Conservation (phyloP, 768 basidiomycete species). For the Mycena maculata region DNA sequence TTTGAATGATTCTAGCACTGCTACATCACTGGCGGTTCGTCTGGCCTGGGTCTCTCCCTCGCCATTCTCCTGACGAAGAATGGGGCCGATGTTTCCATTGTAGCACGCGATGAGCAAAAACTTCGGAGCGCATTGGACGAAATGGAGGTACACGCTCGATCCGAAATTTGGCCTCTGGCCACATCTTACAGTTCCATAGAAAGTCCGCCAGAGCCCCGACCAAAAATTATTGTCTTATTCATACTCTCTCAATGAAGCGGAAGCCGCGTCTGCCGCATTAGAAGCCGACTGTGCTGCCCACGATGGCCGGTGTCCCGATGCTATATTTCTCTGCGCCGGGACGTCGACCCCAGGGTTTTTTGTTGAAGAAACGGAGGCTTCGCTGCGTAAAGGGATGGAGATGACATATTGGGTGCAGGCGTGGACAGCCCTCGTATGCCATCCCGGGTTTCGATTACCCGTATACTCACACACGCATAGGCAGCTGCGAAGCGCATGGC, state of each 20-base stretch:
- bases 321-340: constrained; percentile 79
- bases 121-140: constrained; percentile 63
- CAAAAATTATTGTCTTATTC: constrained; percentile 71
- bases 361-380: constrained; percentile 62
- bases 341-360: constrained; percentile 68
- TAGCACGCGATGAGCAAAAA: constrained; percentile 67
- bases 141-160: constrained; percentile 59
- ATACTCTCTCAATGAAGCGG: constrained; percentile 61
- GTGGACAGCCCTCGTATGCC: constrained; percentile 65
- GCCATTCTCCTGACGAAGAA: constrained; percentile 66
- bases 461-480: constrained; percentile 43
- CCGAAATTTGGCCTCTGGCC: background rate
- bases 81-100: constrained; percentile 79
- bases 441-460: background rate
- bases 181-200: constrained; percentile 42
- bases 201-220: constrained; percentile 54
- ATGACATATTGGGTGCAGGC: constrained; percentile 68
- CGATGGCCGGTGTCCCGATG: constrained; percentile 65
- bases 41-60: constrained; percentile 74
- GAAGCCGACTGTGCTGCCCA: constrained; percentile 60
- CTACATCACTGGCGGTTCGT: constrained; percentile 79
- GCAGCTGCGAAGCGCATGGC: constrained; percentile 69
- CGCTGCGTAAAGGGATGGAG: constrained; percentile 65
- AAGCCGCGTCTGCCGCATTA: constrained; percentile 62
- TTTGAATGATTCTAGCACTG: constrained; percentile 61